Base-by-base conservation (phyloP, 169 alveolate species). In the Perkinsus olseni region DNA sequence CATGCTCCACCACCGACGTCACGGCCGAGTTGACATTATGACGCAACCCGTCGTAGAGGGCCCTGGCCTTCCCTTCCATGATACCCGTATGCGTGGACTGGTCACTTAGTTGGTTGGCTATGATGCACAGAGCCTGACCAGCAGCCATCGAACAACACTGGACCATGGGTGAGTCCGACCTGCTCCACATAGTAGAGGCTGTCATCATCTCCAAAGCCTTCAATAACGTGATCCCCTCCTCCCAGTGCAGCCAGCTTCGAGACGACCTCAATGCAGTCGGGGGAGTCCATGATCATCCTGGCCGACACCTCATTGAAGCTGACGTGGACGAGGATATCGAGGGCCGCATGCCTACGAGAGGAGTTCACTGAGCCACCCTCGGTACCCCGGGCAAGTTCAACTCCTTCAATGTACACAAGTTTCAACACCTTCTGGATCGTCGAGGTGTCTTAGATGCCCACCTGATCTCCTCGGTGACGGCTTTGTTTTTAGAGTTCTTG, bases 41-140 rank as follows among this genome's bases (percentile, higher is more conserved):
- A 13, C 82, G 28, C 36, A 62, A 24, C 1, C 37, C 82, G 1
- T 62, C 82, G 34, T 62, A 62, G 37, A 62, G 34, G 0, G 82
- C 82, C 31, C 37, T 62, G 31, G 36, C 82, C 8, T 24, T 62
- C 1, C 82, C 82, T 4, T 62, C 82, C 82, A 62, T 62, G 82
- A 62, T 62, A 28, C 1, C 82, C 1, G 37, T 24, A 28, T 62
- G 82, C 36, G 82, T 21, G 36, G 82, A 62, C 82, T 8, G 82
- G 82, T 62, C 82, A 24, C 82, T 62, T 4, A 62, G 31, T 28
- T 62, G 37, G 82, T 62, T 62, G 39, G 95, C 95, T 36, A 94
- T 92, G 93, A 94, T 94, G 92, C 93, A 93, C 1, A 62, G 31
- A 6, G 82, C 82, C 82, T 62, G 31, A 62, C 31, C 82, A n/a